Conservation (phyloP, 257 asterid genomes). For the Linderniella brevidens region DNA sequence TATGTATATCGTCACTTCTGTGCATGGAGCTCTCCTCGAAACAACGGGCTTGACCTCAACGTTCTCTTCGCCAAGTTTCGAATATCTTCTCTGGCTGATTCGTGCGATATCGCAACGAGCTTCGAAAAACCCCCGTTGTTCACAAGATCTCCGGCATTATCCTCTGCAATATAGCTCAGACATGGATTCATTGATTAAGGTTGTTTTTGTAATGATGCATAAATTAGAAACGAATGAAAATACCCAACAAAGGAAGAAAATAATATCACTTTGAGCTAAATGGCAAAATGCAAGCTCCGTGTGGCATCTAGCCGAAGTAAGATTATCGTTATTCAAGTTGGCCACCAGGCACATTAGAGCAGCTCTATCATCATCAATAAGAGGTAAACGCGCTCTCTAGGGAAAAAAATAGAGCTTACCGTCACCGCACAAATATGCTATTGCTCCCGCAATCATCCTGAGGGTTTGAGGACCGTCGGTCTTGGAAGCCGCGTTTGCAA, state of each 20-base stretch:
- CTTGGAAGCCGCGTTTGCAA: slow-evolving; percentile 46
- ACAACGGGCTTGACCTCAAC: slow-evolving; percentile 32
- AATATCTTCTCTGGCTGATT: slow-evolving; percentile 68
- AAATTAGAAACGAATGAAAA: not conserved
- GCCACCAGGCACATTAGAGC: slow-evolving; percentile 54
- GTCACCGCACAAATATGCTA: slow-evolving; percentile 84
- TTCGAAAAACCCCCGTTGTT: slow-evolving; percentile 47
- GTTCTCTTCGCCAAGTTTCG: slow-evolving; percentile 85
- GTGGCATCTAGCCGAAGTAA: slow-evolving; percentile 59
- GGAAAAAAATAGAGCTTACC: slow-evolving; percentile 29
- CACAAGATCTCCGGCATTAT: slow-evolving; percentile 54
- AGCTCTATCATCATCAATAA: slow-evolving; percentile 49
- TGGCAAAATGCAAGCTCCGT: slow-evolving; percentile 87
- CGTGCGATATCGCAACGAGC: slow-evolving; percentile 43
- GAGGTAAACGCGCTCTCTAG: slow-evolving; percentile 45
- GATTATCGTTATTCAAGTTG: slow-evolving; percentile 28
- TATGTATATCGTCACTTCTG: not conserved
- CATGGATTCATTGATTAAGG: not conserved
- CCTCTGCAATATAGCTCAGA: slow-evolving; percentile 31
- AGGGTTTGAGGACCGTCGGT: slow-evolving; percentile 81
- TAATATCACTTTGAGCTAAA: slow-evolving; percentile 82
- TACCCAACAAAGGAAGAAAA: not conserved
- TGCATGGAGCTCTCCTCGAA: slow-evolving; percentile 23
- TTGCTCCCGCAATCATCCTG: slow-evolving; percentile 94
- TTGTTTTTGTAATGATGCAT: not conserved